Conservation (phyloP, 176 grass and related monocot species). For the Paspalum vaginatum region DNA sequence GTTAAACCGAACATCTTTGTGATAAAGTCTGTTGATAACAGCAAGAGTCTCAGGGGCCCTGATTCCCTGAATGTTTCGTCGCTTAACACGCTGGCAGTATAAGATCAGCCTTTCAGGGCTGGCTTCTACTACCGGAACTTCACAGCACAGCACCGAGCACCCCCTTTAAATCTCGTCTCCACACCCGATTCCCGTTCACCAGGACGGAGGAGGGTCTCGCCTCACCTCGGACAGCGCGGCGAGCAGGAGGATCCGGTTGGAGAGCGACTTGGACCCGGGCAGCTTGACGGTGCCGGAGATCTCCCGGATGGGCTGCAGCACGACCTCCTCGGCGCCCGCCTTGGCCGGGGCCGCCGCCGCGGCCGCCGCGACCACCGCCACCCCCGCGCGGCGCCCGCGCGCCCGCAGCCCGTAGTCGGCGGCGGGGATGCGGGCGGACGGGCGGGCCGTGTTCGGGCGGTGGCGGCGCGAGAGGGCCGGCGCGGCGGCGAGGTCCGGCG, state of each 20-base stretch:
- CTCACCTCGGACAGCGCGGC: conserved; percentile 87
- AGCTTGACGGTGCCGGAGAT: conserved; percentile 88
- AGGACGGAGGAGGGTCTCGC: neutral
- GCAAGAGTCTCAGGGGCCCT: no score
- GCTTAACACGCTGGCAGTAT: no score
- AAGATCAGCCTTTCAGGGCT: no score
- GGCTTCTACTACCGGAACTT: no score
- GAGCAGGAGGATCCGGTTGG: conserved; percentile 97
- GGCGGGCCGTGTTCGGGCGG: neutral
- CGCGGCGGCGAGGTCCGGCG: conserved; percentile 37
- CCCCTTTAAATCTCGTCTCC: conserved; percentile 10
- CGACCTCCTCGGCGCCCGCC: conserved; percentile 69
- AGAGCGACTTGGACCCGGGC: conserved; percentile 95
- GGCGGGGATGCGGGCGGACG: conserved; percentile 22
- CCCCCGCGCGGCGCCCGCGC: conserved; percentile 17
- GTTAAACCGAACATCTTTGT: no score
- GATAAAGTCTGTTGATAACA: no score
- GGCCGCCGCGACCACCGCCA: conserved; percentile 30
- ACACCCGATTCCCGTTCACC: neutral
- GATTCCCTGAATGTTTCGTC: no score
- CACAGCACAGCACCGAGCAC: neutral
- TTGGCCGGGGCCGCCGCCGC: conserved; percentile 56
- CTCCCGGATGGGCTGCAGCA: conserved; percentile 92
- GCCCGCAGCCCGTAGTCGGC: neutral
- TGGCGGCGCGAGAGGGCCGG: conserved; percentile 22